Conservation (phyloP, 352 stramenopile species). For the Globisporangium parvum region DNA sequence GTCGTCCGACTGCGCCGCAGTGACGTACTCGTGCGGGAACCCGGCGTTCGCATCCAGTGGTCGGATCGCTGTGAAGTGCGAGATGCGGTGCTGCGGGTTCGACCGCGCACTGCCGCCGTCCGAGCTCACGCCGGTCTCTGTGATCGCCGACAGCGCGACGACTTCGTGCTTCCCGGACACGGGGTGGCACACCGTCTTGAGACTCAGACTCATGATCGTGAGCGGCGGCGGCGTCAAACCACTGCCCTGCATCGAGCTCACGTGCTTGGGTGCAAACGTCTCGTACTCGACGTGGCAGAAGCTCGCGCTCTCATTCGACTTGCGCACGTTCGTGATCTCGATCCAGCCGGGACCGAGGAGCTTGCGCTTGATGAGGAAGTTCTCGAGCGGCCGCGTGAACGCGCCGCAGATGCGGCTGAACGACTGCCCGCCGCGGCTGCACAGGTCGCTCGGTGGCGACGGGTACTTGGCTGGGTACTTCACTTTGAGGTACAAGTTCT, state of each 20-base stretch:
- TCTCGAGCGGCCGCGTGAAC: constrained; percentile 92
- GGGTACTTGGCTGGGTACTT: constrained; percentile 94
- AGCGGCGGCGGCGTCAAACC: constrained; percentile 86
- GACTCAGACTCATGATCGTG: constrained; percentile 93
- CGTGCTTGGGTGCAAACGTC: constrained; percentile 89
- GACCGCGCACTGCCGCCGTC: constrained; percentile 44
- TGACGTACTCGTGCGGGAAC: constrained; percentile 56
- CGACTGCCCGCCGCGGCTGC: constrained; percentile 81
- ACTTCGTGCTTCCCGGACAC: constrained; percentile 96
- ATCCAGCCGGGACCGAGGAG: constrained; percentile 98
- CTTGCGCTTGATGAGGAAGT: constrained; percentile 96
- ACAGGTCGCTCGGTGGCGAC: constrained; percentile 74
- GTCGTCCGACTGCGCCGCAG: constrained; percentile 44
- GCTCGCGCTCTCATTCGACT: constrained; percentile 57
- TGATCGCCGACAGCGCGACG: constrained; percentile 77
- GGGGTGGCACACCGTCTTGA: constrained; percentile 98
- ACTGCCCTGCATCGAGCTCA: constrained; percentile 70
- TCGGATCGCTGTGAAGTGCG: constrained; percentile 80
- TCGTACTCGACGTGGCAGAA: constrained; percentile 95
- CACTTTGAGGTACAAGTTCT: constrained; percentile 97
- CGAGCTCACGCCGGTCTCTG: constrained; percentile 63
- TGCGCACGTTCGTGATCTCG: constrained; percentile 87
- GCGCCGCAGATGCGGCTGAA: constrained; percentile 96
- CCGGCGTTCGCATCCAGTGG: constrained; percentile 54
- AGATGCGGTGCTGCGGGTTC: constrained; percentile 29